These are phyloP conservation scores for Aeschynomene evenia DNA, from an alignment of 306 rosid genomes.

Conservation along the genomic window DNA sequence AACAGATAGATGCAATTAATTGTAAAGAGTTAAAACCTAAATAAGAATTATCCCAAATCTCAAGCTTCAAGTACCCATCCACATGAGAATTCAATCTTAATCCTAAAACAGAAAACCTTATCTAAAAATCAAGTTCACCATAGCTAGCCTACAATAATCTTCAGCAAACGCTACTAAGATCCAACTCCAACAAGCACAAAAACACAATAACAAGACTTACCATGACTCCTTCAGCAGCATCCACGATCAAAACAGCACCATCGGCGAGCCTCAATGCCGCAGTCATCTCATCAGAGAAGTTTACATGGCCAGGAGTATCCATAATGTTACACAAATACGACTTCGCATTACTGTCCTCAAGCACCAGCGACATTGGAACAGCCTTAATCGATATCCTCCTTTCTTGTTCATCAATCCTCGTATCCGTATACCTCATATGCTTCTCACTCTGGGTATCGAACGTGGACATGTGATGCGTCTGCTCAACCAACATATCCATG, in stretches of 20 bases:
- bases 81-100: background rate
- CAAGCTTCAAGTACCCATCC: background rate
- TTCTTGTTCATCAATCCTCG: slow-evolving; percentile 93
- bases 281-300: slow-evolving; percentile 97
- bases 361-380: slow-evolving; percentile 93
- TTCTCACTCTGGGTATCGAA: slow-evolving; percentile 80
- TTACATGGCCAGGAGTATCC: slow-evolving; percentile 96
- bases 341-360: slow-evolving; percentile 85
- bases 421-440: slow-evolving; percentile 83
- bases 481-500: slow-evolving; percentile 98
- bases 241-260: slow-evolving; percentile 89
- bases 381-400: slow-evolving; percentile 88
- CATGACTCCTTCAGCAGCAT: slow-evolving; percentile 99
- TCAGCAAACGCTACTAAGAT: too few relatives aligned
- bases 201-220: slow-evolving; percentile 51
- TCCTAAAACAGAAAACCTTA: background rate
- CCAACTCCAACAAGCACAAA: too few relatives aligned
- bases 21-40: background rate
- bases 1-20: background rate
- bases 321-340: slow-evolving; percentile 85
- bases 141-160: background rate
- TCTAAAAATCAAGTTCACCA: background rate
- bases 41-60: background rate
- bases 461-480: slow-evolving; percentile 94
- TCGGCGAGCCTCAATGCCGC: slow-evolving; percentile 95